Conservation (phyloP, 2,329 filamentous ascomycete genomes). For the Tolypocladium tundrense region DNA sequence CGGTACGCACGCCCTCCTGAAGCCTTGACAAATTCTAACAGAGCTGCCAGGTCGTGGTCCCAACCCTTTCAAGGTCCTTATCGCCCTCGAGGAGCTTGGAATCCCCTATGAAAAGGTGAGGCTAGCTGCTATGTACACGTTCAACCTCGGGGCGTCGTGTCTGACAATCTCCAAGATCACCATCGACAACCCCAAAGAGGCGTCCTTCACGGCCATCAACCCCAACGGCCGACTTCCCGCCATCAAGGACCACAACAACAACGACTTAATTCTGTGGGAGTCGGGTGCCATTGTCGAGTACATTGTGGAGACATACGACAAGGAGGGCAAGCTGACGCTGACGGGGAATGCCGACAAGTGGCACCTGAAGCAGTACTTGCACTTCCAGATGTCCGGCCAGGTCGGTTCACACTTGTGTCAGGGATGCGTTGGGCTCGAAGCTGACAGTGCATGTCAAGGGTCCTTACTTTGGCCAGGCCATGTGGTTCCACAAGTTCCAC, state of each 20-base stretch:
- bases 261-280: slow-evolving; percentile 12
- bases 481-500: slow-evolving; percentile 20
- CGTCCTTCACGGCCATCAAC: slow-evolving; percentile 17
- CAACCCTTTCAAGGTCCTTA: slow-evolving; percentile 21
- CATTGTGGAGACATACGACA: slow-evolving; percentile 18
- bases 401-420: slow-evolving; percentile 2
- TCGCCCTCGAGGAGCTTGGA: slow-evolving; percentile 25
- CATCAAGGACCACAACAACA: slow-evolving; percentile 24
- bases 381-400: slow-evolving; percentile 28
- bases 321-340: slow-evolving; percentile 14
- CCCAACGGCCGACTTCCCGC: slow-evolving; percentile 24
- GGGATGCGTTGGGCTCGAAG: not conserved
- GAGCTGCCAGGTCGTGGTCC: slow-evolving; percentile 12
- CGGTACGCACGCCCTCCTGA: not conserved
- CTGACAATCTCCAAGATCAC: slow-evolving; percentile 3
- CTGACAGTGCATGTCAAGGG: slow-evolving; percentile 10
- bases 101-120: slow-evolving; percentile 21
- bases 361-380: slow-evolving; percentile 21
- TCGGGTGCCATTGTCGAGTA: slow-evolving; percentile 21
- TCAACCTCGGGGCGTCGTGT: not conserved
- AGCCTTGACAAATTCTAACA: not conserved
- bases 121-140: not conserved
- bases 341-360: slow-evolving; percentile 16
- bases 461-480: slow-evolving; percentile 24
- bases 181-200: slow-evolving; percentile 14